A percentile compares a stretch with the other conserved stretches of the same genome.
phyloP scores from a whole-genome alignment of 805 yeast species.

The Saturnispora zaruensis region DNA sequence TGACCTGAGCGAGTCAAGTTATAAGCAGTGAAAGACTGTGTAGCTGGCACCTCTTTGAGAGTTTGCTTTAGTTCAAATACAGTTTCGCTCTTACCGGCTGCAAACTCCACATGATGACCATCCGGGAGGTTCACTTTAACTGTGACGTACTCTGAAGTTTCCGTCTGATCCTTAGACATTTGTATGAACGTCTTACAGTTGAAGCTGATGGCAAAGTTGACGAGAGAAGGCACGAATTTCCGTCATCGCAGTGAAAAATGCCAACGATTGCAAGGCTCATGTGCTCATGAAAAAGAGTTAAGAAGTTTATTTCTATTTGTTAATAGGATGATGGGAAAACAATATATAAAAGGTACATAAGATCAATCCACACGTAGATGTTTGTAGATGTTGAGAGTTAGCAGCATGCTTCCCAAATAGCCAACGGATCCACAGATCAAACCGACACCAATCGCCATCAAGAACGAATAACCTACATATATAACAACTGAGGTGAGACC shows the following conservation, averaged over 20 bases:
- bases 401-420: slow-evolving; percentile 60
- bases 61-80: slow-evolving; percentile 51
- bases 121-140: slow-evolving; percentile 12
- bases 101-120: slow-evolving; percentile 1
- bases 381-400: slow-evolving; percentile 71
- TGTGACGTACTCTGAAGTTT: slow-evolving; percentile 3
- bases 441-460: slow-evolving; percentile 65
- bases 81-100: slow-evolving; percentile 18
- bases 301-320: neutral
- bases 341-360: neutral
- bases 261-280: neutral
- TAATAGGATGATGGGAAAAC: no score
- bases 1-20: slow-evolving; percentile 34
- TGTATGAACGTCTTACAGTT: neutral
- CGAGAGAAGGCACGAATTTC: neutral
- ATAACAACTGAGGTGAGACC: slow-evolving; percentile 70
- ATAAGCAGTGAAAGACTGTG: slow-evolving; percentile 56
- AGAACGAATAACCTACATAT: slow-evolving; percentile 72
- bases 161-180: slow-evolving; percentile 4
- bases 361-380: slow-evolving; percentile 75
- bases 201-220: neutral
- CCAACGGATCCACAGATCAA: slow-evolving; percentile 86
- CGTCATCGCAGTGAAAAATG: neutral
- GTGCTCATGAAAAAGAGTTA: neutral
- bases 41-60: slow-evolving; percentile 45